These are phyloP conservation scores for Penicillium janthinellum DNA, from an alignment of 2,329 filamentous ascomycete genomes.

Conservation along the genomic window DNA sequence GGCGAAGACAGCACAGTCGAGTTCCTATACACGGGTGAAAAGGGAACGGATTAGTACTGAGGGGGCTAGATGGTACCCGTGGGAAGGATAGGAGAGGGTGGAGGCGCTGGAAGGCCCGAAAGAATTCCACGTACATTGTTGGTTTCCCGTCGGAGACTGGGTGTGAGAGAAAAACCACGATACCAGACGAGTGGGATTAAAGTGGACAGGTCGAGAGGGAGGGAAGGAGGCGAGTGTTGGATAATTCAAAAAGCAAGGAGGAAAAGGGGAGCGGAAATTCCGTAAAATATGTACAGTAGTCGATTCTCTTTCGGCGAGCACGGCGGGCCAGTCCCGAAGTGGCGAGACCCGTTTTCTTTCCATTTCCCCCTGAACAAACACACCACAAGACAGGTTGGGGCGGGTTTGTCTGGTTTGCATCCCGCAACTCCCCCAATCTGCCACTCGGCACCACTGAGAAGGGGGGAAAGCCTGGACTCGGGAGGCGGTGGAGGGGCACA, in stretches of 20 bases:
- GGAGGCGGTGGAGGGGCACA: no score
- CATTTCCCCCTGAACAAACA: conserved; percentile 5
- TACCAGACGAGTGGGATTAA: background rate
- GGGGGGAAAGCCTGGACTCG: no score
- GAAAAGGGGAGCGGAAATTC: conserved; percentile 7
- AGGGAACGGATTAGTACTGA: background rate
- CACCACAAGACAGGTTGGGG: background rate
- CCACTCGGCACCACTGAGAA: no score
- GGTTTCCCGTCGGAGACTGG: background rate
- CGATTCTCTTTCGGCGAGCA: background rate
- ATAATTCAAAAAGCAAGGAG: background rate
- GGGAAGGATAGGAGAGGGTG: background rate
- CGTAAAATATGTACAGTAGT: background rate
- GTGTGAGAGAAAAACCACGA: background rate
- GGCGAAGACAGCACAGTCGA: conserved; percentile 51
- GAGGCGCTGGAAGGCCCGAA: background rate
- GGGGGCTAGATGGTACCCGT: background rate
- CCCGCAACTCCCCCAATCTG: no score
- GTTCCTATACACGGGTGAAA: conserved; percentile 42
- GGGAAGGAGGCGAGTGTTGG: background rate
- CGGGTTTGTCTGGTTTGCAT: conserved; percentile 2
- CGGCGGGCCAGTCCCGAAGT: conserved; percentile 35
- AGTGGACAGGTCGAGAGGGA: background rate
- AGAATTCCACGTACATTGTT: conserved; percentile 15
- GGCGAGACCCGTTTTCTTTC: conserved; percentile 35